Conservation (phyloP, 2,329 filamentous ascomycete genomes). For the Aspergillus nomiae region DNA sequence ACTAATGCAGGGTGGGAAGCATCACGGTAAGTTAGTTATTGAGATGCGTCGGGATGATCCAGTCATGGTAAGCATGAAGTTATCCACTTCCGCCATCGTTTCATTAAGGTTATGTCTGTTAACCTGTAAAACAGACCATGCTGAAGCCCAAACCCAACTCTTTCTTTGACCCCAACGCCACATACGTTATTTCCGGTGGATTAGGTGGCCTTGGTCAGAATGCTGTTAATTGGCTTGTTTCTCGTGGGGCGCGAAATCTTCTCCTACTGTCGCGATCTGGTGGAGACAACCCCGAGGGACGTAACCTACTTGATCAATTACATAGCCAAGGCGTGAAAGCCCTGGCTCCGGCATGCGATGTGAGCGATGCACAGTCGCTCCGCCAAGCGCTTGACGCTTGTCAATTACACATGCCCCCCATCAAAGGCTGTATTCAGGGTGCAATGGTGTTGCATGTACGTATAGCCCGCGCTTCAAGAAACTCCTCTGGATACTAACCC, state of each 20-base stretch:
- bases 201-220: constrained; percentile 13
- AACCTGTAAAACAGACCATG: background rate
- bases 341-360: constrained; percentile 26
- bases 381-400: constrained; percentile 4
- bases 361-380: constrained; percentile 29
- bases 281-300: background rate
- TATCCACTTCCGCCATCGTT: background rate
- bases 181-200: constrained; percentile 15
- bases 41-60: constrained; percentile 8
- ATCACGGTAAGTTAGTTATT: constrained; percentile 44
- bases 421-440: constrained; percentile 31
- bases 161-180: background rate
- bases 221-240: constrained; percentile 7
- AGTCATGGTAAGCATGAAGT: constrained; percentile 8
- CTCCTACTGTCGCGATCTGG: constrained; percentile 14
- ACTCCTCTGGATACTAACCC: background rate
- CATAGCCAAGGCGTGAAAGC: background rate
- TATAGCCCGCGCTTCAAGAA: background rate
- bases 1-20: constrained; percentile 36
- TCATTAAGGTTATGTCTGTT: background rate
- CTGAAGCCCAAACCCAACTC: background rate
- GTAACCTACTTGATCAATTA: background rate
- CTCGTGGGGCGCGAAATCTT: constrained; percentile 10
- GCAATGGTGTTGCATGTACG: constrained; percentile 27
- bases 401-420: constrained; percentile 20